These are phyloP conservation scores for Dorcoceras hygrometricum DNA, from an alignment of 257 asterid species.

Conservation along the genomic window DNA sequence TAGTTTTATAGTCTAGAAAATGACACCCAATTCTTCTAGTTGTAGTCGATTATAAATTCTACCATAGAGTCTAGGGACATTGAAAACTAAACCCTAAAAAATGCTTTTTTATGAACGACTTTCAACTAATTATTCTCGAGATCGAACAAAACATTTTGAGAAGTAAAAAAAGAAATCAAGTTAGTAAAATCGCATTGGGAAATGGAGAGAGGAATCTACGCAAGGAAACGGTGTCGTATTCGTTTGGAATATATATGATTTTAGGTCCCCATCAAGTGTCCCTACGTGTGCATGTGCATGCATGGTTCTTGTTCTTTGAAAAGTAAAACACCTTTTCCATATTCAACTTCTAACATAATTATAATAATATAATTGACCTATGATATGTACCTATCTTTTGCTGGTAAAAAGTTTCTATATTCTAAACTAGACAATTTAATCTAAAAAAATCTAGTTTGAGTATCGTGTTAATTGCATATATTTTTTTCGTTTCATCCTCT, in stretches of 20 bases:
- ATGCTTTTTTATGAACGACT: neutral
- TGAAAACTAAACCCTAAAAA: neutral
- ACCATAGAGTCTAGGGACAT: neutral
- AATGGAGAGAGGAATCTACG: slow-evolving; percentile 30
- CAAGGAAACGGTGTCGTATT: slow-evolving; percentile 37
- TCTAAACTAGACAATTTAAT: too few species aligned
- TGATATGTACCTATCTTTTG: neutral
- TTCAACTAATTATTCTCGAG: neutral
- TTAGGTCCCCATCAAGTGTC: slow-evolving; percentile 1
- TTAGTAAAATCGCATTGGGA: slow-evolving; percentile 24
- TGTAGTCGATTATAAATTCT: neutral
- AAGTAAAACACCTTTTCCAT: neutral
- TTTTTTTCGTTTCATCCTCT: too few species aligned
- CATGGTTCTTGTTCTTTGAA: neutral
- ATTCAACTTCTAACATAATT: neutral
- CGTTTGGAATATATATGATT: slow-evolving; percentile 33
- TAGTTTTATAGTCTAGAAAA: too few species aligned
- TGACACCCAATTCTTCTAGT: neutral
- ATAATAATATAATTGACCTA: neutral
- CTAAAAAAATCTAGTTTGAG: too few species aligned
- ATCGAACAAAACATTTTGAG: too few species aligned
- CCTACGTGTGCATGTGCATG: slow-evolving; percentile 15
- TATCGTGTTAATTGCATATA: too few species aligned
- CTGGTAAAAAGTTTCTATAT: too few species aligned
- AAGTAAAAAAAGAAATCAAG: neutral